Conservation (phyloP, 169 alveolate species). For the Plasmodium cynomolgi region DNA sequence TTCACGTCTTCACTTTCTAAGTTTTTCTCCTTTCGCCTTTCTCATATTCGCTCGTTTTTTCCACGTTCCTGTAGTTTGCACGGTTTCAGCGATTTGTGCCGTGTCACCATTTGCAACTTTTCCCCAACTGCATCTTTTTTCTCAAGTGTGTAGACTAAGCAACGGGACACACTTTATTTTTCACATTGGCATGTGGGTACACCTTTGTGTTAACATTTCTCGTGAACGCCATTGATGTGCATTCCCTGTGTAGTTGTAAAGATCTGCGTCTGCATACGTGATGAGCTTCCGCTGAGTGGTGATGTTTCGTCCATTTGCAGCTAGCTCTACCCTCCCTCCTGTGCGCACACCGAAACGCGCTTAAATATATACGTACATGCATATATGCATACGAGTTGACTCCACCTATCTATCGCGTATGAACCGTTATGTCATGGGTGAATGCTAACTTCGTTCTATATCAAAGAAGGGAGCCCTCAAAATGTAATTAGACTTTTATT, state of each 20-base stretch:
- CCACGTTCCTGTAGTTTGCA: background rate
- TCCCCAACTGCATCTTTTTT: background rate
- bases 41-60: background rate
- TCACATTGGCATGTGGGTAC: background rate
- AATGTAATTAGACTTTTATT: constrained; percentile 18
- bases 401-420: background rate
- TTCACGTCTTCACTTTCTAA: background rate
- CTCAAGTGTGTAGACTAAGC: background rate
- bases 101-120: background rate
- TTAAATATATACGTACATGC: background rate
- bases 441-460: background rate
- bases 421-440: background rate
- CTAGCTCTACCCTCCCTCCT: background rate
- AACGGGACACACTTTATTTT: background rate
- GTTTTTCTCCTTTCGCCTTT: background rate
- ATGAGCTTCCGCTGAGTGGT: background rate
- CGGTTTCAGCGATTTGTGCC: background rate
- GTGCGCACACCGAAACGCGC: background rate
- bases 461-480: background rate
- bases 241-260: background rate
- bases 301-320: background rate
- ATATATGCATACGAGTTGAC: background rate
- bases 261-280: background rate
- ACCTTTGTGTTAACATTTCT: background rate
- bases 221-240: background rate